Evolutionary conservation across 495 filamentous ascomycete genomes (phyloP), one percentile per base, ranked within the genome.

Genomic region (Xylaria sp.): DNA sequence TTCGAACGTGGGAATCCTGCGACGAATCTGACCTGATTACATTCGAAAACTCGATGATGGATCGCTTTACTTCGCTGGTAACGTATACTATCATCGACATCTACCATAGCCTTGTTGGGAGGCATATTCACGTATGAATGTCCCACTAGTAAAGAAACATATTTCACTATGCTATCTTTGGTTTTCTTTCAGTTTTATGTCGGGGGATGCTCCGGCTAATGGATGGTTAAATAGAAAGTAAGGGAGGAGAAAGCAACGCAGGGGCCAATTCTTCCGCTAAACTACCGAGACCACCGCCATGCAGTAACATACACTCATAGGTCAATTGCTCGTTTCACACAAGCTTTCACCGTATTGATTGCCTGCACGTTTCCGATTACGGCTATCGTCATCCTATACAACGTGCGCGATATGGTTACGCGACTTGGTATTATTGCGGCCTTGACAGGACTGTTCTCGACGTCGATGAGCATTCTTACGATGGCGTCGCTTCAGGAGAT

Each of bases 41-140:
- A n/a, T 65, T 65, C 41, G 62, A 65, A n/a, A 65, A 65, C 21
- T 65, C 62, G 31, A 40, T 15, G 11, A 65, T 65, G 62, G 62
- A 65, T 12, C 41, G 62, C 8, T 65, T 65, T 2, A 65, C 62
- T 8, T 65, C 41, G 62, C 14, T 65, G 40, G 29, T 65, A 19
- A 65, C 62, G 41, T 65, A 65, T 33, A 50, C 62, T n/a, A 65
- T 65, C 41, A 14, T 65, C 11, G 62, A 65, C 41, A n/a, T 65
- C 6, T 65, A 65, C 62, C 62, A 65, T 33, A 33, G 31, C 5
- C 44, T 65, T 7, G 50, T 50, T 48, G 62, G 62, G 24, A 65
- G 62, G 9, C 62, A 65, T 33, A 65, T 65, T 40, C 62, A 65
- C 12, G 62, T 65, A 65, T 14, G 62, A 19, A 48, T 17, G 24